Evolutionary conservation across 306 rosid species (phyloP).

Genomic region (Leucaena leucocephala): DNA sequence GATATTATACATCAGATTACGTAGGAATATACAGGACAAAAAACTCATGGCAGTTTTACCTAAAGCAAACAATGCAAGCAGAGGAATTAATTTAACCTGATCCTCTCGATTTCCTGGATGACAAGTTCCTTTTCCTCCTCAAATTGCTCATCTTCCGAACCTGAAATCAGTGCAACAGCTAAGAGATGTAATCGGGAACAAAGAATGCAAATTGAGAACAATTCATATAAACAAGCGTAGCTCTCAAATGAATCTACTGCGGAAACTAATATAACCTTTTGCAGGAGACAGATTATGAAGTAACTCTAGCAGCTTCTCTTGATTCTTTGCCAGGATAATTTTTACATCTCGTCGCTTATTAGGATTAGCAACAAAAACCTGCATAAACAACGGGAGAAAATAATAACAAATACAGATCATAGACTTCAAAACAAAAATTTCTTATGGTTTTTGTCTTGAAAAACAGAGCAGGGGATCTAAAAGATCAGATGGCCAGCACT

Average conservation of each 20-base stretch:
- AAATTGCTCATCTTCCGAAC: slow-evolving; percentile 93
- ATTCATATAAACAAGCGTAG: background rate
- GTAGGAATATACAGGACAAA: slow-evolving; percentile 23
- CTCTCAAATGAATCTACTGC: slow-evolving; percentile 33
- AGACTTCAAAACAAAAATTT: slow-evolving; percentile 7
- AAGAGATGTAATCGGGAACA: slow-evolving; percentile 5
- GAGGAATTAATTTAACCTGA: slow-evolving; percentile 38
- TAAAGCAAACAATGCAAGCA: slow-evolving; percentile 32
- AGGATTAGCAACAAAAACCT: slow-evolving; percentile 97
- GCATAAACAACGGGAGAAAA: slow-evolving; percentile 31
- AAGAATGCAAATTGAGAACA: slow-evolving; percentile 20
- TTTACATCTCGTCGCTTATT: slow-evolving; percentile 81
- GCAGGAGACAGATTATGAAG: slow-evolving; percentile 77
- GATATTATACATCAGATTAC: slow-evolving; percentile 34
- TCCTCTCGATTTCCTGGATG: slow-evolving; percentile 73
- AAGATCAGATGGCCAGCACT: background rate
- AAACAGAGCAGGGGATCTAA: slow-evolving; percentile 1
- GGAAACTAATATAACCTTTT: slow-evolving; percentile 58
- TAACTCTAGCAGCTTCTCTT: slow-evolving; percentile 75
- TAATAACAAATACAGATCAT: slow-evolving; percentile 12
- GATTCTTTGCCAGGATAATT: slow-evolving; percentile 74
- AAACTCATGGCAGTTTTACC: slow-evolving; percentile 9
- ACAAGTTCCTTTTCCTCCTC: slow-evolving; percentile 93
- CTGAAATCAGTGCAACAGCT: slow-evolving; percentile 45
- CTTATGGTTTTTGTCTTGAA: background rate